phyloP scores from a whole-genome alignment of 805 yeast genomes.

The Saccharomycopsis sp. region DNA sequence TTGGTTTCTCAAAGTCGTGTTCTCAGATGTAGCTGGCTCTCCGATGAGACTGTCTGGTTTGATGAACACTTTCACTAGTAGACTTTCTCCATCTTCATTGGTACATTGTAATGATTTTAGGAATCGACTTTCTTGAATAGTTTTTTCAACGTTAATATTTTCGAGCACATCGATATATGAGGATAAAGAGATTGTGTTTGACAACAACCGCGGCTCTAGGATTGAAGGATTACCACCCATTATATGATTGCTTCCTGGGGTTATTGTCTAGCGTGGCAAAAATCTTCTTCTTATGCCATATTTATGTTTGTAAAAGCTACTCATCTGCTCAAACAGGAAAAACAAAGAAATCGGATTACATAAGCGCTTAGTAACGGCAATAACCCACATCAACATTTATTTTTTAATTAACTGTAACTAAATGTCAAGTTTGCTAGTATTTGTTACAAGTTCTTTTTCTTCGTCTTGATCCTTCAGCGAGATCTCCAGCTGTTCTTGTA shows the following conservation, averaged over 20 bases:
- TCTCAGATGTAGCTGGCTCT: background rate
- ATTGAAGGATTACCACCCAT: slow-evolving; percentile 17
- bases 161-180: slow-evolving; percentile 17
- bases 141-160: slow-evolving; percentile 7
- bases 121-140: slow-evolving; percentile 13
- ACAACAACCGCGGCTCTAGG: slow-evolving; percentile 10
- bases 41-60: slow-evolving; percentile 12
- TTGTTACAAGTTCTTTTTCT: too few species aligned
- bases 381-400: too few species aligned
- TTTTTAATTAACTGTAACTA: too few species aligned
- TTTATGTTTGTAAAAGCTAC: too few species aligned
- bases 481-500: slow-evolving; percentile 18
- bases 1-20: too few species aligned
- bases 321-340: too few species aligned
- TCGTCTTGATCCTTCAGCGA: too few species aligned
- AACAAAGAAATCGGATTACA: too few species aligned
- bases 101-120: slow-evolving; percentile 15
- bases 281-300: too few species aligned
- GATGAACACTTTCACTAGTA: slow-evolving; percentile 13
- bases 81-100: background rate
- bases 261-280: too few species aligned
- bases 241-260: background rate
- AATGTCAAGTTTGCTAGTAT: too few species aligned
- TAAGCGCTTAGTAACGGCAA: too few species aligned
- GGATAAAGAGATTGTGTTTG: slow-evolving; percentile 13